Base-by-base conservation (phyloP, 768 basidiomycete species). In the Kwoniella sp. region DNA sequence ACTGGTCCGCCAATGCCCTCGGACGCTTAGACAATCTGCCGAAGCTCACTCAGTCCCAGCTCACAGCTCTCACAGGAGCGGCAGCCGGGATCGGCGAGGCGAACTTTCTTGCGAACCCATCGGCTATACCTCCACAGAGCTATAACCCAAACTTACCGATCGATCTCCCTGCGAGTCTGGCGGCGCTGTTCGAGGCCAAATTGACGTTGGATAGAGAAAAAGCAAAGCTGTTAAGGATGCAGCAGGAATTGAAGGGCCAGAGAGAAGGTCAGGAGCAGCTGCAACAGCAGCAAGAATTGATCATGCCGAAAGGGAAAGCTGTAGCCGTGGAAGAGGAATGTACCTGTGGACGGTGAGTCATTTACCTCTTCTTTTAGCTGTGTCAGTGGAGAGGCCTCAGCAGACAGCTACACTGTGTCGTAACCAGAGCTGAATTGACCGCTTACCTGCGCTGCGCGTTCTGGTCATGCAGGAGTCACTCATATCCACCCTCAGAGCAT, bases 161-260 rank as follows among this genome's bases (percentile, higher is more conserved):
- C 31, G 76, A 78, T 47, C 57, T 78, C 0, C 76, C 76, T 3
- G 72, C 74, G 4, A 78, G 76, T 67, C 55, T 78, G 25, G 76
- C 76, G 2, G 76, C 76, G n/a, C 55, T 78, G 15, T 78, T 78
- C 68, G 76, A 78, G 45, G 76, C 76, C 20, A 78, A 78, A 50
- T 53, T 78, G 30, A 78, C 74, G 2, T 59, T 78, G 48, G 76
- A 78, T 67, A 61, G 76, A 45, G 76, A 78, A 52, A 78, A 78
- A 66, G 76, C 76, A 20, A 78, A 78, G 58, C 51, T 78, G 50
- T 55, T 78, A 23, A 59, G 68, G 37, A 78, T 78, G 76, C 76
- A 78, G 55, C 73, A 74, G 54, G 76, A 78, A 66, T 58, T 78
- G 12, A 75, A 75, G 52, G 74, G 73, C 30, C 75, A 78, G 54